Conservation (phyloP, 306 rosid genomes). For the Medicago arabica region DNA sequence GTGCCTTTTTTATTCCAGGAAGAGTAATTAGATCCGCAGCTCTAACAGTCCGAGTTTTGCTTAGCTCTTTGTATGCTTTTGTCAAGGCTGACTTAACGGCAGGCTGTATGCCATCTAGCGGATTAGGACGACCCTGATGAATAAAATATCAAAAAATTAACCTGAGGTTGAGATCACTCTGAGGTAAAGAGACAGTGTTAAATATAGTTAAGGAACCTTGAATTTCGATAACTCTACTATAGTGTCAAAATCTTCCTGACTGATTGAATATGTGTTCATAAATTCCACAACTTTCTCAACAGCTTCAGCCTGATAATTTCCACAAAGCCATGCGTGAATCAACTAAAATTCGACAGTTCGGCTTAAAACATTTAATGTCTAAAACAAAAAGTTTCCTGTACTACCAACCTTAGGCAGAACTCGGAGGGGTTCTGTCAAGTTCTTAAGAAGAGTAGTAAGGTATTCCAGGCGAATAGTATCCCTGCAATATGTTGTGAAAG, state of each 20-base stretch:
- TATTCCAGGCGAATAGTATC: constrained; percentile 76
- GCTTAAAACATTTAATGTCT: constrained; percentile 31
- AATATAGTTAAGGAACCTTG: constrained; percentile 60
- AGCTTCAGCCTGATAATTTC: constrained; percentile 80
- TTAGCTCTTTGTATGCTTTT: constrained; percentile 85
- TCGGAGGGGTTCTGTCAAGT: constrained; percentile 73
- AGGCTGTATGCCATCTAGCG: constrained; percentile 71
- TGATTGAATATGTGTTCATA: constrained; percentile 84
- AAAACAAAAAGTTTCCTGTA: constrained; percentile 6
- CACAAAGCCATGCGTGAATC: constrained; percentile 31
- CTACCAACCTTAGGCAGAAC: constrained; percentile 75
- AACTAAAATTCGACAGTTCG: constrained; percentile 32
- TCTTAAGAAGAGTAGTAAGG: constrained; percentile 70
- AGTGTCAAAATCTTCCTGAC: constrained; percentile 85
- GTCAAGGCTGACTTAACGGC: constrained; percentile 88
- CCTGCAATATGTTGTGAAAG: constrained; percentile 61
- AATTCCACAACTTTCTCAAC: constrained; percentile 83
- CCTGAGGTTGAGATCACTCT: constrained; percentile 2
- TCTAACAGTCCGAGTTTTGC: constrained; percentile 71
- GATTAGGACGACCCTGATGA: constrained; percentile 83
- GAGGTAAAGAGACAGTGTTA: constrained; percentile 9
- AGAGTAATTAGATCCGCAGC: constrained; percentile 71
- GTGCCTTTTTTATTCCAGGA: constrained; percentile 80
- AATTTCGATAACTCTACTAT: constrained; percentile 86
- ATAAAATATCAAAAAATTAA: constrained; percentile 27